phyloP scores from a whole-genome alignment of 163 green algal species.

The Chlamydomonas reinhardtii region DNA sequence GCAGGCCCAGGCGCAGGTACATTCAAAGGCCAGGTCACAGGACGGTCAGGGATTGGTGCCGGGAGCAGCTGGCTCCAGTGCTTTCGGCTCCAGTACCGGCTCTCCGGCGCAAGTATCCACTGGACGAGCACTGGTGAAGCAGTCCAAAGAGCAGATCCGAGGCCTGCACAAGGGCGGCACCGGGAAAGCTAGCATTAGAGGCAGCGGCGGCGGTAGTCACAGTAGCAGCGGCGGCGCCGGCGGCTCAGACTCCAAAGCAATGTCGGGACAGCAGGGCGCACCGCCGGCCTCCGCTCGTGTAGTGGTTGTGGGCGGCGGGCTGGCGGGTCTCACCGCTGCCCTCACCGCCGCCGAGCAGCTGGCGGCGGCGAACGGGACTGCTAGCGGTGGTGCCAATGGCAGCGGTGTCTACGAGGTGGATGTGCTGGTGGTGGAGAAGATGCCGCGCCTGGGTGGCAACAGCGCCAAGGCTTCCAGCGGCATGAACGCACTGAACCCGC shows the following conservation, averaged over 20 bases:
- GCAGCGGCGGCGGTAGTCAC: neutral
- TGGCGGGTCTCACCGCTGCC: constrained; percentile 70
- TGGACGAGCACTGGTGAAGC: neutral
- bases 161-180: neutral
- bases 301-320: constrained; percentile 71
- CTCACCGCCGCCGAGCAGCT: constrained; percentile 57
- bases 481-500: constrained; percentile 77
- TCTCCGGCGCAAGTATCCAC: neutral
- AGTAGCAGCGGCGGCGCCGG: too few relatives aligned
- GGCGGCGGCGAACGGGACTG: neutral
- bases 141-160: constrained; percentile 15
- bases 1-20: neutral
- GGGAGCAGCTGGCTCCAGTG: neutral
- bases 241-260: too few relatives aligned
- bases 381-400: neutral
- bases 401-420: constrained; percentile 5
- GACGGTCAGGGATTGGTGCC: too few relatives aligned
- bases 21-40: neutral
- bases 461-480: constrained; percentile 78
- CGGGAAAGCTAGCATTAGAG: neutral
- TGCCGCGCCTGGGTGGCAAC: constrained; percentile 71
- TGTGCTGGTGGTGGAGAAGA: constrained; percentile 81
- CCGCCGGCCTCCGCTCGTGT: constrained; percentile 22
- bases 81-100: neutral
- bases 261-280: neutral